A percentile compares a stretch with the other conserved stretches of the same genome.
Evolutionary conservation across 164 flowering plant genomes (phyloP).

Genomic region (Macadamia tetraphylla): DNA sequence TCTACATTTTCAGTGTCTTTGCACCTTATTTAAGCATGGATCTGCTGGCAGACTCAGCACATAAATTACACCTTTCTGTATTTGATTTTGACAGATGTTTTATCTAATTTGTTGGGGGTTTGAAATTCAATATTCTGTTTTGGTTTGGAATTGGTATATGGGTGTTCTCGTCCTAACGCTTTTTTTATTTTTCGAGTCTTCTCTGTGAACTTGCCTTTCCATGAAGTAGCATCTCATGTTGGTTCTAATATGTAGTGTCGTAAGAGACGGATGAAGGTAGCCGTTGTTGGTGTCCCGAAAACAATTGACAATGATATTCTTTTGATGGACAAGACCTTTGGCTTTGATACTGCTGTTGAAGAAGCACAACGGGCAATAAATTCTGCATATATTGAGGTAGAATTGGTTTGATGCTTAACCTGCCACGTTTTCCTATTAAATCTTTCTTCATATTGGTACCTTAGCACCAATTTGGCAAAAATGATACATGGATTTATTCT

Average conservation of each 20-base stretch:
- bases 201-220: too few species aligned
- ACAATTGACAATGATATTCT: constrained; percentile 48
- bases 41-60: not conserved
- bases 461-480: not conserved
- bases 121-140: too few species aligned
- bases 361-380: constrained; percentile 50
- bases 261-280: constrained; percentile 37
- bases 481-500: not conserved
- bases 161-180: too few species aligned
- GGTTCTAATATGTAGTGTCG: constrained; percentile 22
- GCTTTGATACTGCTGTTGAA: constrained; percentile 48
- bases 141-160: too few species aligned
- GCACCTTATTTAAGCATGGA: not conserved
- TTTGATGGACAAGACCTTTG: constrained; percentile 48
- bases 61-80: not conserved
- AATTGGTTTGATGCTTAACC: too few species aligned
- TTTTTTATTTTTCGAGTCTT: too few species aligned
- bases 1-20: not conserved
- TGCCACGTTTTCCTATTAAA: not conserved
- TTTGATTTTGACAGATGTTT: too few species aligned
- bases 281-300: constrained; percentile 42
- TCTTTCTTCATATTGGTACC: not conserved
- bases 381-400: constrained; percentile 49
- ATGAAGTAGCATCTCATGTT: too few species aligned
- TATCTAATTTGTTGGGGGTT: not conserved